Conservation (phyloP, 192 early-diverging fungal species). For the Backusella tarrabulga region DNA sequence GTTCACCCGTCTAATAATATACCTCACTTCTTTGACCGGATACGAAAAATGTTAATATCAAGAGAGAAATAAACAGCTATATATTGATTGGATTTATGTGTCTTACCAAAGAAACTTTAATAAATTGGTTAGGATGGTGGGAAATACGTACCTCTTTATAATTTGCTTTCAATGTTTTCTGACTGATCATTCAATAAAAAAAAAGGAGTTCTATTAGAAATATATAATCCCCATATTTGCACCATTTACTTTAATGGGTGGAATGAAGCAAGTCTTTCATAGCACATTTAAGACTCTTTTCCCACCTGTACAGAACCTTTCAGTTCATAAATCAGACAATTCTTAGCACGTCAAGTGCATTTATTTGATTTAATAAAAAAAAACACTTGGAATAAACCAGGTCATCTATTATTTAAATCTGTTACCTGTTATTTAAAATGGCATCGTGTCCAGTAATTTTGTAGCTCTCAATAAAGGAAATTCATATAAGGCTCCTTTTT, state of each 20-base stretch:
- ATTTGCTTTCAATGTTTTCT: neutral
- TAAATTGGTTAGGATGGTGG: neutral
- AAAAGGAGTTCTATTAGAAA: neutral
- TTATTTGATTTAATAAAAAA: neutral
- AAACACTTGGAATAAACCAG: neutral
- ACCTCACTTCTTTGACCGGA: too few relatives aligned
- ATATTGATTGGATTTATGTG: neutral
- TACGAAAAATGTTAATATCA: too few relatives aligned
- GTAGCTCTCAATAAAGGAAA: too few relatives aligned
- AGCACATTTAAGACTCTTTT: neutral
- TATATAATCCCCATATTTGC: neutral
- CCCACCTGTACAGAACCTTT: neutral
- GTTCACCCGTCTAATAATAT: neutral
- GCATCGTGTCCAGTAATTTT: too few relatives aligned
- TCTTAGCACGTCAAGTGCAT: neutral
- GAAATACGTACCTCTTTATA: neutral
- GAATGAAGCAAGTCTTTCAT: too few relatives aligned
- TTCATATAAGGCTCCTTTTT: too few relatives aligned
- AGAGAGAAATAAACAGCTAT: neutral
- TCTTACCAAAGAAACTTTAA: neutral
- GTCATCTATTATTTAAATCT: neutral
- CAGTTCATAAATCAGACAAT: neutral
- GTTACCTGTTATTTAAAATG: too few relatives aligned
- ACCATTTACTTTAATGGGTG: neutral
- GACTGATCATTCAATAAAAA: neutral